Evolutionary conservation across 257 asterid species (phyloP).

Genomic region (Penstemon eatonii): DNA sequence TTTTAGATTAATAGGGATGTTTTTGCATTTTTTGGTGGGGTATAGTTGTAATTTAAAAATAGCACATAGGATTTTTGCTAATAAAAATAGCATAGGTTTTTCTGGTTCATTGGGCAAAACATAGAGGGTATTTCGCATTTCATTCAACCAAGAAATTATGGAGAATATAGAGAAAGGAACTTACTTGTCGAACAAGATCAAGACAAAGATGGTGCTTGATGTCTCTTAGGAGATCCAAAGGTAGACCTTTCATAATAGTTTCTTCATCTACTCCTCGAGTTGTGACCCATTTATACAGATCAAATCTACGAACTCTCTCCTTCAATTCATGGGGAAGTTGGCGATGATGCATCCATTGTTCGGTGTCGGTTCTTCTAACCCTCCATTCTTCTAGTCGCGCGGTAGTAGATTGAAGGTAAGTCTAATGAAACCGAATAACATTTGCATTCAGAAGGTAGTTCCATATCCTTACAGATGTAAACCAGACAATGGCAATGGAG

Average conservation of each 20-base stretch:
- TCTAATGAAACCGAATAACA: constrained; percentile 27
- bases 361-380: constrained; percentile 58
- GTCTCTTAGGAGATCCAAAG: constrained; percentile 67
- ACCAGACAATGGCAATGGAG: not conserved
- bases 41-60: too few relatives aligned
- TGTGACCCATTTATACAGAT: constrained; percentile 58
- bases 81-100: not conserved
- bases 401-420: constrained; percentile 61
- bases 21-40: too few relatives aligned
- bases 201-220: constrained; percentile 68
- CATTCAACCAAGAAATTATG: too few relatives aligned
- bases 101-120: too few relatives aligned
- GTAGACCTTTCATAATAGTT: constrained; percentile 45
- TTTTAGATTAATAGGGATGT: too few relatives aligned
- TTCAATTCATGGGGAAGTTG: constrained; percentile 61
- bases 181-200: constrained; percentile 69
- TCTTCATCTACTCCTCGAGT: constrained; percentile 73
- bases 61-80: too few relatives aligned
- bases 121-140: too few relatives aligned
- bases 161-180: constrained; percentile 19
- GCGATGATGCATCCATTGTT: constrained; percentile 74
- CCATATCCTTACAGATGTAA: not conserved
- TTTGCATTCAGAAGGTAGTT: not conserved
- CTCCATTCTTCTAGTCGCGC: constrained; percentile 75
- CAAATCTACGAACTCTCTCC: constrained; percentile 55